Evolutionary conservation across 2,329 filamentous ascomycete genomes (phyloP).

Genomic region (Arthrobotrys megalospora): DNA sequence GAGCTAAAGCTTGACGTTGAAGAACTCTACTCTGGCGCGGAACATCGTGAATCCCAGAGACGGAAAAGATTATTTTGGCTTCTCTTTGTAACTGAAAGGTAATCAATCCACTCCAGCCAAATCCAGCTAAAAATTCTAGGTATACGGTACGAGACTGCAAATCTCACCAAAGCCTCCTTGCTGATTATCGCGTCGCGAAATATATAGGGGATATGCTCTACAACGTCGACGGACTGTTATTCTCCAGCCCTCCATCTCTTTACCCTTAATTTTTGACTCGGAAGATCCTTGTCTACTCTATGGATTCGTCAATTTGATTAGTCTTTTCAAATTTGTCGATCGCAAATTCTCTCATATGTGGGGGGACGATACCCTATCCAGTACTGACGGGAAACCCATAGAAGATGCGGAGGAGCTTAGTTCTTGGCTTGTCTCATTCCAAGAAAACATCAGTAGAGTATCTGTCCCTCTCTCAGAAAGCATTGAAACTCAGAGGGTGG

Average conservation of each 20-base stretch:
- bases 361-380: neutral
- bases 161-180: no score
- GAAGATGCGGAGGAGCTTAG: neutral
- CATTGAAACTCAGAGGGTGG: conserved; percentile 13
- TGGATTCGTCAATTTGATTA: conserved; percentile 22
- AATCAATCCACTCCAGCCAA: neutral
- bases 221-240: neutral
- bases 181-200: no score
- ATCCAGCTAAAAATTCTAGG: no score
- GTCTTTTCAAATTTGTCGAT: conserved; percentile 17
- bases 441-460: conserved; percentile 11
- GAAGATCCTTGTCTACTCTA: conserved; percentile 10
- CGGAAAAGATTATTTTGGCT: conserved; percentile 25
- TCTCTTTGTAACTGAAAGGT: conserved; percentile 11
- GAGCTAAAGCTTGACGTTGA: conserved; percentile 11
- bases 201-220: conserved; percentile 7
- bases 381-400: neutral
- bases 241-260: conserved; percentile 10
- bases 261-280: conserved; percentile 11
- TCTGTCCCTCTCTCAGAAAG: conserved; percentile 3
- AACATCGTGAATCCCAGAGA: neutral
- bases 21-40: neutral
- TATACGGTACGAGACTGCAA: no score
- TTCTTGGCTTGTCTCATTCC: conserved; percentile 13
- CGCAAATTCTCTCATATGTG: conserved; percentile 11